A percentile compares a stretch with the other conserved stretches of the same genome.
Conservation (phyloP, 106 monocot species). For the Dendrobium chrysotoxum region DNA sequence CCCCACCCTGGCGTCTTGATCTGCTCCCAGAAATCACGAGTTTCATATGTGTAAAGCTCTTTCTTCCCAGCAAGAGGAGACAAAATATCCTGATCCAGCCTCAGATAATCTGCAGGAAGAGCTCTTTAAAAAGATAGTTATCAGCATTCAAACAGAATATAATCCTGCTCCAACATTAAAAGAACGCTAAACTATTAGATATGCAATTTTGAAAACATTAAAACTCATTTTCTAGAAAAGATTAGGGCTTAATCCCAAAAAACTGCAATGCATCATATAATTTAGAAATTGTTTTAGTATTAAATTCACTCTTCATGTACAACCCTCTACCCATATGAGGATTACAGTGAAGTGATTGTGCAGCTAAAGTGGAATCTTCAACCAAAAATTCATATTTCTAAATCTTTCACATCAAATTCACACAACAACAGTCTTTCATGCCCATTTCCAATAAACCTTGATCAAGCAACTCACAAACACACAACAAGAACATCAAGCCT, state of each 20-base stretch:
- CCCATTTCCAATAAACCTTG: neutral
- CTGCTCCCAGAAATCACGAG: constrained; percentile 93
- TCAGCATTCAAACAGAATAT: constrained; percentile 4
- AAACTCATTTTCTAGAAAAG: neutral
- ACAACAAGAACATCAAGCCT: no score
- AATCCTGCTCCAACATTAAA: neutral
- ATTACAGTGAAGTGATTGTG: neutral
- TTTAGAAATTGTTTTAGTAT: neutral
- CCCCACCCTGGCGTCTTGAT: constrained; percentile 92
- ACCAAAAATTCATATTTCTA: neutral
- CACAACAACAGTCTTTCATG: no score
- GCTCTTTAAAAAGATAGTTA: constrained; percentile 42
- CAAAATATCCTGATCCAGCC: constrained; percentile 95
- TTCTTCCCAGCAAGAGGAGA: constrained; percentile 98
- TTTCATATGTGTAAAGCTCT: constrained; percentile 81
- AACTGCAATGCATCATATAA: neutral
- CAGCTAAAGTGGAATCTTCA: neutral
- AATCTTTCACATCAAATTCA: no score
- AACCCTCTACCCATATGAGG: neutral
- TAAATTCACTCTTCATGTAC: neutral
- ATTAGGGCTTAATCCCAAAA: neutral
- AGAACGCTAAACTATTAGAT: neutral
- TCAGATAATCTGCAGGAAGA: constrained; percentile 84
- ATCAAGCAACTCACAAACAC: no score
- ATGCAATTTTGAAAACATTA: neutral